A percentile compares a stretch with the other conserved stretches of the same genome.
phyloP scores from a whole-genome alignment of 768 basidiomycete genomes.

The Kondoa malvinella region DNA sequence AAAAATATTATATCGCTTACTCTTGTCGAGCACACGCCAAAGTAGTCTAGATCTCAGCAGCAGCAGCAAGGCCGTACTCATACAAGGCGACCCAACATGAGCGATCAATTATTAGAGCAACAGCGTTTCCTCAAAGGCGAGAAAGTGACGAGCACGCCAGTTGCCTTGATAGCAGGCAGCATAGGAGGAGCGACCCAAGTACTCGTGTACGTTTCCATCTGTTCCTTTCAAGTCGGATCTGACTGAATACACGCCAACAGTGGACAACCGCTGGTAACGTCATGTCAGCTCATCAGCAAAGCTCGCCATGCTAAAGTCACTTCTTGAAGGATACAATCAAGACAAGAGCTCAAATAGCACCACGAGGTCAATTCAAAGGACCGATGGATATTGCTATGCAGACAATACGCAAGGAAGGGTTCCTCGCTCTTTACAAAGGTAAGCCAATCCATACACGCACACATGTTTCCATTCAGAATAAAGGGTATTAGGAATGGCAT shows the following conservation, averaged over 20 bases:
- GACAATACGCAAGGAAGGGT: slow-evolving; percentile 70
- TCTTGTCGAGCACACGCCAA: no score
- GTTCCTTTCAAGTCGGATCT: background rate
- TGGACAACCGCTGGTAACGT: slow-evolving; percentile 11
- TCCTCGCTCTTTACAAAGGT: slow-evolving; percentile 93
- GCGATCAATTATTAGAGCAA: no score
- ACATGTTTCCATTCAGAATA: background rate
- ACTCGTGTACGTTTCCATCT: slow-evolving; percentile 37
- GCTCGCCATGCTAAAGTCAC: background rate
- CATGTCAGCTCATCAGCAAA: no score
- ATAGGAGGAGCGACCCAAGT: slow-evolving; percentile 87
- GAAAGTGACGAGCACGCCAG: background rate
- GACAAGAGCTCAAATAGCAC: slow-evolving; percentile 34
- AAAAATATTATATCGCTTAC: no score
- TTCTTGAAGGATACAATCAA: slow-evolving; percentile 25
- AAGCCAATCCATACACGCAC: slow-evolving; percentile 7
- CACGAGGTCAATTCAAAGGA: slow-evolving; percentile 47
- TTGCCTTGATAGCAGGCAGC: slow-evolving; percentile 54
- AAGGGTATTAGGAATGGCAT: slow-evolving; percentile 84
- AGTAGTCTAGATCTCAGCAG: no score
- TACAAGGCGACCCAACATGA: no score
- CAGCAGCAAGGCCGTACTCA: no score
- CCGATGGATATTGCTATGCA: slow-evolving; percentile 76
- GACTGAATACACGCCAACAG: slow-evolving; percentile 1
- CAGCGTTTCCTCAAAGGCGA: no score